Evolutionary conservation across 352 stramenopile species (phyloP).

Genomic region (Phytopythium kandeliae): DNA sequence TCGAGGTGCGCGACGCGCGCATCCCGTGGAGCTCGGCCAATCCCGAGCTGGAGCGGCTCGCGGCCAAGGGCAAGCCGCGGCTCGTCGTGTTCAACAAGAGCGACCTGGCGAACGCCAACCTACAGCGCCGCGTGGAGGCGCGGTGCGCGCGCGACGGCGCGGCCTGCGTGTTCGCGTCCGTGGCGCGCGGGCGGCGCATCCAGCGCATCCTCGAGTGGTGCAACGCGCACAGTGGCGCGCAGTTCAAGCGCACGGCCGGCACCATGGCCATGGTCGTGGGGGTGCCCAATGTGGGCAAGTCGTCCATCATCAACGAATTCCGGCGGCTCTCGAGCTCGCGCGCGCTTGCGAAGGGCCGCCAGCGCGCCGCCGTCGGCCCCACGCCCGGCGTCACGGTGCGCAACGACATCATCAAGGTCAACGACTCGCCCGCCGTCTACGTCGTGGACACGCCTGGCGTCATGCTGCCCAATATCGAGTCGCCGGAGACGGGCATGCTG

Average conservation of each 20-base stretch:
- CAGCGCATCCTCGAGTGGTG: slow-evolving; percentile 78
- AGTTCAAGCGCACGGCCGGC: slow-evolving; percentile 82
- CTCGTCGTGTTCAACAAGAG: slow-evolving; percentile 88
- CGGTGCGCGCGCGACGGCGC: slow-evolving; percentile 37
- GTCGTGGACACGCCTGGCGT: slow-evolving; percentile 87
- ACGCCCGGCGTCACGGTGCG: slow-evolving; percentile 83
- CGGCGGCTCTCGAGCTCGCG: slow-evolving; percentile 59
- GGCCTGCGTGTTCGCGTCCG: slow-evolving; percentile 76
- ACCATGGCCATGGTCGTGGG: slow-evolving; percentile 88
- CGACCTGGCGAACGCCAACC: slow-evolving; percentile 80
- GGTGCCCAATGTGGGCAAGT: slow-evolving; percentile 90
- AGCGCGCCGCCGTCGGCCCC: slow-evolving; percentile 71
- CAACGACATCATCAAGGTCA: slow-evolving; percentile 89
- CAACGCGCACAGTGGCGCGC: slow-evolving; percentile 58
- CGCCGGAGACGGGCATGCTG: slow-evolving; percentile 73
- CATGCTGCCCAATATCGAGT: slow-evolving; percentile 83
- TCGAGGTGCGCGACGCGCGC: slow-evolving; percentile 79
- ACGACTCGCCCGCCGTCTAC: slow-evolving; percentile 83
- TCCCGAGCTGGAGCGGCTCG: slow-evolving; percentile 67
- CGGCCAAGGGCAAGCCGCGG: slow-evolving; percentile 71
- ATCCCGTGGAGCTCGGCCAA: slow-evolving; percentile 84
- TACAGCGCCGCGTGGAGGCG: slow-evolving; percentile 68
- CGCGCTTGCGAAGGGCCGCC: slow-evolving; percentile 78
- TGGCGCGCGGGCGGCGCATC: slow-evolving; percentile 69
- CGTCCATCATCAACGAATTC: slow-evolving; percentile 88